Base-by-base conservation (phyloP, 2,329 filamentous ascomycete species). In the Hymenoscyphus fraxineus region DNA sequence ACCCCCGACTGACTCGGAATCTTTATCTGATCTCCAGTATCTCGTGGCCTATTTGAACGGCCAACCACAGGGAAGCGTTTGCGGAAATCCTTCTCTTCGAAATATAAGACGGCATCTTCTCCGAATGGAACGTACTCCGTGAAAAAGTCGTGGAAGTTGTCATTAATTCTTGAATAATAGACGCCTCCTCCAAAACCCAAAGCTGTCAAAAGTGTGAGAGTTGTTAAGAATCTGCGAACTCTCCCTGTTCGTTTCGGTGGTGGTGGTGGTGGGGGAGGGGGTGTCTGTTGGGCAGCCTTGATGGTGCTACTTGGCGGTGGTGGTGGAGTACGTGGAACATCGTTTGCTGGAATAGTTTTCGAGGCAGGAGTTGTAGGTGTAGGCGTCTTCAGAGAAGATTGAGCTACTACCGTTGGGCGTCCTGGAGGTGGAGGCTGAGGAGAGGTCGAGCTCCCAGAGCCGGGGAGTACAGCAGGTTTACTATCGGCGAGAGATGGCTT, bases 121-220 rank as follows among this genome's bases (percentile, higher is more conserved):
- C 93, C 95, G 71, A 91, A 97, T 27, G 95, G 95, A 19, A 99
- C 80, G 77, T 94, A 99, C 80, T 97, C 93, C 73, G 93, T 98
- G 80, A 99, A 99, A 82, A 97, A 95, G 78, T 99, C 95, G 80
- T 99, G 94, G 85, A 98, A 99, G 80, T 92, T 97, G 82, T 99
- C 95, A 75, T 90, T 96, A 78, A 95, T 85, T 69, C 96, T 87
- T 63, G 95, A 94, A 78, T 96, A 95, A 83, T 91, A 97, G 63
- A 97, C 88, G 70, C 94, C 93, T 69, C 93, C 93, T 63, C 85
- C 91, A 73, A 97, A 99, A 47, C 90, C 88, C 56, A 96, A 78
- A 6, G 87, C 86, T 32, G 90, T 88, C 35, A 97, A 84, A 56
- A 97, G 78, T 67, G 93, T 80, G 59, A 97, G 78, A 62, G 90